These are phyloP conservation scores for Coleophoma eucalyptorum DNA, from an alignment of 2,329 filamentous ascomycete genomes.

Conservation along the genomic window DNA sequence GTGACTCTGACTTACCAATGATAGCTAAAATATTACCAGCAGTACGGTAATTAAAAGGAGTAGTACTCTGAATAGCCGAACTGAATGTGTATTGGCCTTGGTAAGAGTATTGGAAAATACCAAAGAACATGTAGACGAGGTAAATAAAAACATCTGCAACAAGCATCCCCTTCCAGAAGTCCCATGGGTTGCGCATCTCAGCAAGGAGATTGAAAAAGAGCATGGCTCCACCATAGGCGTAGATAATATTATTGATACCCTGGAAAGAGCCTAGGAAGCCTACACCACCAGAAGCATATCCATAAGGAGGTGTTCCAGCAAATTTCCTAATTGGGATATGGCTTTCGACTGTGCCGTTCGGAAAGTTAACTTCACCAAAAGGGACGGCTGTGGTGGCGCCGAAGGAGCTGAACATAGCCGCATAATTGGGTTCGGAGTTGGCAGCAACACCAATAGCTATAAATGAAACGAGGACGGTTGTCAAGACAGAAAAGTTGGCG, in stretches of 20 bases:
- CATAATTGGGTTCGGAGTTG: slow-evolving; percentile 37
- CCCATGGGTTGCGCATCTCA: slow-evolving; percentile 40
- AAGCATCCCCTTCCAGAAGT: slow-evolving; percentile 39
- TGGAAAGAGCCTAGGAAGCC: slow-evolving; percentile 16
- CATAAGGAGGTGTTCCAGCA: slow-evolving; percentile 5
- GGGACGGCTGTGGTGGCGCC: slow-evolving; percentile 5
- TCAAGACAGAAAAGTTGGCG: slow-evolving; percentile 50
- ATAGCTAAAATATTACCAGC: slow-evolving; percentile 16
- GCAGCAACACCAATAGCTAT: slow-evolving; percentile 48
- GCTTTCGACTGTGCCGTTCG: slow-evolving; percentile 10
- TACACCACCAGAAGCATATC: slow-evolving; percentile 10
- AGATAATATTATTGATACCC: slow-evolving; percentile 33
- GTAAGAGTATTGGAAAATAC: slow-evolving; percentile 34
- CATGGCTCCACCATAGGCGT: slow-evolving; percentile 52
- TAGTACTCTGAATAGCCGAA: slow-evolving; percentile 11
- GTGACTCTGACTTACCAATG: slow-evolving; percentile 6
- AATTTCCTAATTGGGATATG: slow-evolving; percentile 7
- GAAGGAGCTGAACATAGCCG: slow-evolving; percentile 10
- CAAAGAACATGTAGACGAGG: slow-evolving; percentile 38
- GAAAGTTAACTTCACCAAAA: slow-evolving; percentile 13
- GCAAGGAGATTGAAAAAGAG: slow-evolving; percentile 54
- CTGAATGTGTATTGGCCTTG: slow-evolving; percentile 12
- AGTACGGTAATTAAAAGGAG: slow-evolving; percentile 13
- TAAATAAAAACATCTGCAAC: slow-evolving; percentile 37
- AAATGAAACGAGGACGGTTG: slow-evolving; percentile 38